Base-by-base conservation (phyloP, 2,329 filamentous ascomycete species). In the Colletotrichum sp. region DNA sequence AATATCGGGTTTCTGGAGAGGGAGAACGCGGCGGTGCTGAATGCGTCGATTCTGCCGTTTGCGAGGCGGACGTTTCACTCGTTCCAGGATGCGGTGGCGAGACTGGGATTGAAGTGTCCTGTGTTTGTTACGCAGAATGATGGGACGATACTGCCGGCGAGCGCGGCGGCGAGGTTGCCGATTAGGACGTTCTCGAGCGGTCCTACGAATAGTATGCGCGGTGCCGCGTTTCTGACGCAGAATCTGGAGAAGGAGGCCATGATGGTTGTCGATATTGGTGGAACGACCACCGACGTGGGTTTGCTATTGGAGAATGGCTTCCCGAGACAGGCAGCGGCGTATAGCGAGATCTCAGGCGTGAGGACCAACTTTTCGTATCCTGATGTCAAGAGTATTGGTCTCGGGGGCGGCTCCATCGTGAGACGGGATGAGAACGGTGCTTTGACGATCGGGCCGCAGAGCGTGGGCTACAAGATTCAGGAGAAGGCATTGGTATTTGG, bases 91-190 rank as follows among this genome's bases (percentile, higher is more conserved):
- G 88, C 91, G 3, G 86, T 93, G 34, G 81, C 82, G 39, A 83
- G 84, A 2, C 81, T 93, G 4, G 85, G 87, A 0, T 80, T 92
- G 2, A 78, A 79, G 2, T 92, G 90, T 61, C 89, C 89, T 0
- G 86, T 92, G 0, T 93, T 91, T 77, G 85, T 93, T 48, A 91
- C 91, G 0, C 89, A 92, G 78, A 93, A 93, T 70, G 91, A 93
- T 77, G 91, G 92, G 2, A 93, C 91, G 0, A 85, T 93, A 3
- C 82, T 92, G 9, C 87, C 88, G 7, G 90, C 88, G 0, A 85
- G 86, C 6, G 84, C 86, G 68, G 91, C 91, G 2, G 87, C 90
- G 1, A 83, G 86, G 12, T 82, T 92, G 39, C 92, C 92, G 1
- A 92, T 71, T 32, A 56, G 69, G 32, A 71, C 69, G 1, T 71